A percentile compares a stretch with the other conserved stretches of the same genome.
Evolutionary conservation across 2,329 filamentous ascomycete species (phyloP).

Genomic region (Trichoderma sp.): DNA sequence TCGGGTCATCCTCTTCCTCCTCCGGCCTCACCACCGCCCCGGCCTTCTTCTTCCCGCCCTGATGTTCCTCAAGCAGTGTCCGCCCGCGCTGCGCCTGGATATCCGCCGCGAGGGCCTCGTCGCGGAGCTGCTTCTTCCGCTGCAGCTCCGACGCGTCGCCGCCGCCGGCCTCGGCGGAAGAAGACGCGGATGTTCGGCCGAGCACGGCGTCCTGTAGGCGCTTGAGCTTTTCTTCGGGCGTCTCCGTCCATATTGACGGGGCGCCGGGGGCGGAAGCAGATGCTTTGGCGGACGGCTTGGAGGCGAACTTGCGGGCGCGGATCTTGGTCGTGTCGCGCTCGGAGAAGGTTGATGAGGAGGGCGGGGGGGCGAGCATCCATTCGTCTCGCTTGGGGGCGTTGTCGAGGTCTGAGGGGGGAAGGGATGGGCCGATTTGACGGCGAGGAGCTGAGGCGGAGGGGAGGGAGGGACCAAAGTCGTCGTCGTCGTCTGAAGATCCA

Average conservation of each 20-base stretch:
- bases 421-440: conserved; percentile 42
- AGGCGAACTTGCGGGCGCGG: conserved; percentile 79
- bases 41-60: conserved; percentile 53
- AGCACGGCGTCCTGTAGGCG: conserved; percentile 80
- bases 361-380: conserved; percentile 77
- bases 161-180: conserved; percentile 35
- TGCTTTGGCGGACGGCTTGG: conserved; percentile 46
- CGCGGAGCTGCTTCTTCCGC: conserved; percentile 58
- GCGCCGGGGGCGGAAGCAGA: conserved; percentile 46
- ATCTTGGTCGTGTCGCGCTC: conserved; percentile 82
- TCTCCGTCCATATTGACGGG: conserved; percentile 85
- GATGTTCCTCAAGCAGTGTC: conserved; percentile 62
- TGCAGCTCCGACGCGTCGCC: conserved; percentile 48
- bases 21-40: conserved; percentile 32
- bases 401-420: conserved; percentile 40
- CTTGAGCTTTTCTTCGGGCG: conserved; percentile 81
- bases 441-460: conserved; percentile 51
- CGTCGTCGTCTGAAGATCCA: conserved; percentile 43
- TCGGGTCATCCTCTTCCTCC: conserved; percentile 83
- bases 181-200: conserved; percentile 57
- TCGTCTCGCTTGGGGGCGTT: conserved; percentile 70
- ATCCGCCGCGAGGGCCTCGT: conserved; percentile 49
- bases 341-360: conserved; percentile 52
- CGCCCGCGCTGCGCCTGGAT: conserved; percentile 57
- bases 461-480: conserved; percentile 60